Percentiles rank a stretch among this genome's conserved stretches.
These are phyloP conservation scores for Phytopythium litorale DNA, from an alignment of 352 stramenopile genomes.

Conservation along the genomic window DNA sequence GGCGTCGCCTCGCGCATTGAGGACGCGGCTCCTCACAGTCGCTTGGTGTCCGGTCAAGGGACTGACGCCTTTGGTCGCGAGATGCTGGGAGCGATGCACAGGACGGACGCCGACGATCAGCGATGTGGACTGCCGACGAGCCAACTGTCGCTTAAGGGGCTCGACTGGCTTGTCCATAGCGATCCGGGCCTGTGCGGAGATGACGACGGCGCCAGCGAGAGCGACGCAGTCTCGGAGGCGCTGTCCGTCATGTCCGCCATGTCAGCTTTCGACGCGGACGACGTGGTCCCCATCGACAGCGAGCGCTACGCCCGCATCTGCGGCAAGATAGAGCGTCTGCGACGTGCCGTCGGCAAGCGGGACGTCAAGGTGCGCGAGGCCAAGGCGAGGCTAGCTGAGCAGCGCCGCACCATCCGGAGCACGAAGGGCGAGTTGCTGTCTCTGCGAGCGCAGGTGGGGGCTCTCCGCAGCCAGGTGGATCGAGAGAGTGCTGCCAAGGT, in stretches of 20 bases:
- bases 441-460: slow-evolving; percentile 10
- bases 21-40: neutral
- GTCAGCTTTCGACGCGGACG: slow-evolving; percentile 10
- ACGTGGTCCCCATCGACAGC: slow-evolving; percentile 27
- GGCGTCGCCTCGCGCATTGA: neutral
- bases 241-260: slow-evolving; percentile 22
- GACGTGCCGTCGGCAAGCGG: slow-evolving; percentile 21
- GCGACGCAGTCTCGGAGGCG: slow-evolving; percentile 19
- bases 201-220: slow-evolving; percentile 14
- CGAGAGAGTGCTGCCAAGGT: slow-evolving; percentile 18
- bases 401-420: slow-evolving; percentile 10
- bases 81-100: too few relatives aligned
- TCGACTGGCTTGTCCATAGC: neutral
- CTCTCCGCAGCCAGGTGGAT: slow-evolving; percentile 13
- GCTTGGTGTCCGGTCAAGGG: neutral
- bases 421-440: slow-evolving; percentile 3
- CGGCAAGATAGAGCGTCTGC: slow-evolving; percentile 31
- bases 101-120: too few relatives aligned
- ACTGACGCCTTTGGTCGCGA: too few relatives aligned
- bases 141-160: neutral
- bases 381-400: slow-evolving; percentile 20
- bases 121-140: neutral
- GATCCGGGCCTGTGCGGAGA: neutral
- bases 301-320: slow-evolving; percentile 42
- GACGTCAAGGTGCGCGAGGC: slow-evolving; percentile 31